Evolutionary conservation across 2,329 filamentous ascomycete species (phyloP).

Genomic region (Monosporascus sp.): DNA sequence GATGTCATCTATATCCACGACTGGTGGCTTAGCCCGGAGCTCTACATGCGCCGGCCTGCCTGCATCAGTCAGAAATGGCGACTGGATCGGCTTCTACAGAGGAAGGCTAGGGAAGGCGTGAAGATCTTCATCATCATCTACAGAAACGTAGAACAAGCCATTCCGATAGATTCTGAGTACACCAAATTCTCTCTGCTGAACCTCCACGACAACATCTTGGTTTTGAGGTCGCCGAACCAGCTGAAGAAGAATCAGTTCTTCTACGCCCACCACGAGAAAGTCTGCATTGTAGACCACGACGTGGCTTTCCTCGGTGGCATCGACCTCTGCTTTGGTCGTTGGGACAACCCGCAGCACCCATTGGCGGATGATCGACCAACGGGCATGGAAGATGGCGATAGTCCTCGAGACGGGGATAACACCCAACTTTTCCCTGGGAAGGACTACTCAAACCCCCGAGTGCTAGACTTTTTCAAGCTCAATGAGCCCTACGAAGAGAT

Average conservation of each 20-base stretch:
- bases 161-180: slow-evolving; percentile 97
- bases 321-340: slow-evolving; percentile 93
- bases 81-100: slow-evolving; percentile 85
- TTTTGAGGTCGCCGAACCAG: slow-evolving; percentile 94
- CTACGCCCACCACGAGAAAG: slow-evolving; percentile 97
- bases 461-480: slow-evolving; percentile 90
- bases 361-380: slow-evolving; percentile 92
- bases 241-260: slow-evolving; percentile 99
- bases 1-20: slow-evolving; percentile 99
- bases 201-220: slow-evolving; percentile 91
- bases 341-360: slow-evolving; percentile 92
- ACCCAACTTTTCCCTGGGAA: slow-evolving; percentile 97
- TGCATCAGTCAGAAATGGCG: slow-evolving; percentile 98
- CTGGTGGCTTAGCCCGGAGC: slow-evolving; percentile 96
- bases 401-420: slow-evolving; percentile 84
- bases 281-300: slow-evolving; percentile 95
- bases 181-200: slow-evolving; percentile 96
- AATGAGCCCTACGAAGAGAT: slow-evolving; percentile 97
- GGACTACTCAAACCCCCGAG: slow-evolving; percentile 94
- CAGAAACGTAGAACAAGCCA: slow-evolving; percentile 92
- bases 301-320: slow-evolving; percentile 94
- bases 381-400: slow-evolving; percentile 74
- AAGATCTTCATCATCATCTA: slow-evolving; percentile 98
- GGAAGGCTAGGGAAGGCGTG: slow-evolving; percentile 89
- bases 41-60: slow-evolving; percentile 90